Evolutionary conservation across 129 eudicot genomes (phyloP), one percentile per base, ranked within the genome.

Genomic region (Saussurea involucrata): DNA sequence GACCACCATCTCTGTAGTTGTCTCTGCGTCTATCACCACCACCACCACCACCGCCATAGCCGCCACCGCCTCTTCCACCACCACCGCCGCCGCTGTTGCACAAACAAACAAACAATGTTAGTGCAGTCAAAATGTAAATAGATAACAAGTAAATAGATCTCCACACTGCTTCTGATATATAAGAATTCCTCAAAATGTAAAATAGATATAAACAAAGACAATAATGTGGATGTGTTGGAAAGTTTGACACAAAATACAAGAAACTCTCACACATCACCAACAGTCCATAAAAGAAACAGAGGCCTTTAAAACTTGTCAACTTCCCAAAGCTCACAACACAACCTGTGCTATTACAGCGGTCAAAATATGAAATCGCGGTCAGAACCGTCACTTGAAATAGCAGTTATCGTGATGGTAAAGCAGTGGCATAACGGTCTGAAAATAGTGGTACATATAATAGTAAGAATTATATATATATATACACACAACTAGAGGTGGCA

Each of bases 1-100:
- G 98, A 34, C 98, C 97, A 57, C 92, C 88, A 63, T 86, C 97
- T 85, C 97, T 83, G 74, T 83, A 71, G 86, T 80, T 88, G 79
- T 88, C 98, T 80, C 98, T 83, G 69, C 98, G 90, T 68, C 97
- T 75, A 73, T 70, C 90, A 29, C 88, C 91, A 63, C 90, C 92
- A 24, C 90, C 90, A 3, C 92, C 86, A 58, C 87, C 78, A 24
- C 88, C 90, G n/a, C n/a, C 44, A 4, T 49, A 49, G 21, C 85
- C 88, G 12, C 97, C 86, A 10, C 92, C 80, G 60, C 92, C 78
- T 18, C 92, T 89, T 63, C 93, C 76, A 27, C 97, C 96, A 69
- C 97, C 97, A 64, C 96, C 93, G 25, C 94, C 90, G 2, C 94
- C 88, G 2, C 90, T 87, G 90, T 83, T 28, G 1, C 69, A 78